phyloP scores from a whole-genome alignment of 2,329 filamentous ascomycete species.

The Claviceps fusiformis region DNA sequence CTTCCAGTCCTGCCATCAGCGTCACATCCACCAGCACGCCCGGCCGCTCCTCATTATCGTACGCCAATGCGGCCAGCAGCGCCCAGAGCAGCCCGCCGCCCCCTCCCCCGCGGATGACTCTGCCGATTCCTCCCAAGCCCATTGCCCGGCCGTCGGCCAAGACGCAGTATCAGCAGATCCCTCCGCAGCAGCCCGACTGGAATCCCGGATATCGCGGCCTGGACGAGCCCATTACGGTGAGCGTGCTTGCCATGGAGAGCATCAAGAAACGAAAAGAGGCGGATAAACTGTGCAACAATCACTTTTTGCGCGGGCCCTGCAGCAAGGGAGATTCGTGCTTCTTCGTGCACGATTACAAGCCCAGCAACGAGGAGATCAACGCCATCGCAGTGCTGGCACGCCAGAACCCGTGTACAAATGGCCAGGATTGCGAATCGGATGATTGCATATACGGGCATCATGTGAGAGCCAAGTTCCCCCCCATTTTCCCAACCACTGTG shows the following conservation, averaged over 20 bases:
- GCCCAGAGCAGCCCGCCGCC: conserved; percentile 22
- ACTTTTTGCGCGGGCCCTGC: conserved; percentile 45
- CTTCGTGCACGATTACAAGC: conserved; percentile 43
- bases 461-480: conserved; percentile 25
- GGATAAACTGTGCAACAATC: conserved; percentile 49
- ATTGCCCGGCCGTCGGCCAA: conserved; percentile 2
- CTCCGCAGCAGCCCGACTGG: conserved; percentile 28
- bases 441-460: conserved; percentile 53
- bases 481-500: not conserved
- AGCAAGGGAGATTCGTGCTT: conserved; percentile 38
- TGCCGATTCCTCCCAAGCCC: conserved; percentile 24
- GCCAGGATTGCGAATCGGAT: conserved; percentile 42
- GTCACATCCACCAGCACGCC: conserved; percentile 6
- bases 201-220: conserved; percentile 40
- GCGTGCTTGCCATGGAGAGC: conserved; percentile 31
- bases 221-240: conserved; percentile 36
- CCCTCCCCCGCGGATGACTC: conserved; percentile 20
- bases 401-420: conserved; percentile 41
- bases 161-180: conserved; percentile 12
- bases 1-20: conserved; percentile 8
- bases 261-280: conserved; percentile 42
- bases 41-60: conserved; percentile 16
- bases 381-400: conserved; percentile 43
- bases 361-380: conserved; percentile 38
- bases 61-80: conserved; percentile 26